phyloP scores from a whole-genome alignment of 768 basidiomycete species.

The Calvatia gigantea region DNA sequence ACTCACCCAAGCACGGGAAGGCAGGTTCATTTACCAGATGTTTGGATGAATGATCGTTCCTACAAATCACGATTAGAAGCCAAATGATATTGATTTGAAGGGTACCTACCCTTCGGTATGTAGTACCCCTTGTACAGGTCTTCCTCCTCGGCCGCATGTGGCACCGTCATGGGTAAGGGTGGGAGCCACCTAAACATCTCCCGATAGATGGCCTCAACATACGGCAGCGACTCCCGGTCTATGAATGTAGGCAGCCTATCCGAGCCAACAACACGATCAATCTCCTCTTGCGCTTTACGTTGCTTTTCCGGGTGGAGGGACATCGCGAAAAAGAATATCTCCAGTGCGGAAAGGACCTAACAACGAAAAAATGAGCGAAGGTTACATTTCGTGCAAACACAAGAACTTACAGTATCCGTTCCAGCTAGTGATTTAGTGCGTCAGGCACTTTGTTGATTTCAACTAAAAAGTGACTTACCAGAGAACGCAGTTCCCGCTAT shows the following conservation, averaged over 20 bases:
- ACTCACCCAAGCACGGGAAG: neutral
- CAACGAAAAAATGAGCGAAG: neutral
- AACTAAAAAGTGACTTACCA: slow-evolving; percentile 4
- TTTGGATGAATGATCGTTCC: slow-evolving; percentile 6
- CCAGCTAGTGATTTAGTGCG: slow-evolving; percentile 8
- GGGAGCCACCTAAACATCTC: slow-evolving; percentile 16
- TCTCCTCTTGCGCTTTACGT: slow-evolving; percentile 26
- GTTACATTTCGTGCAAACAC: neutral
- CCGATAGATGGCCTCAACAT: slow-evolving; percentile 15
- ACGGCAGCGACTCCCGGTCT: slow-evolving; percentile 22
- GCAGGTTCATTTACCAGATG: neutral
- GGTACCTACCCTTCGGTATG: slow-evolving; percentile 15
- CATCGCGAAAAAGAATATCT: slow-evolving; percentile 26
- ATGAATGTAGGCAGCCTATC: slow-evolving; percentile 23
- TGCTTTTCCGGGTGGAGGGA: slow-evolving; percentile 25
- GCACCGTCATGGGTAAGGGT: slow-evolving; percentile 15
- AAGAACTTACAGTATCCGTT: slow-evolving; percentile 15
- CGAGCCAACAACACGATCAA: slow-evolving; percentile 24
- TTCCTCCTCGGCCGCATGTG: slow-evolving; percentile 20
- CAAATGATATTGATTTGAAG: neutral
- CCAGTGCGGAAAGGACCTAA: slow-evolving; percentile 16
- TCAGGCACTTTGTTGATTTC: too few relatives aligned
- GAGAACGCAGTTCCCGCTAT: slow-evolving; percentile 14
- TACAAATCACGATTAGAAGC: neutral
- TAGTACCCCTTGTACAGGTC: slow-evolving; percentile 23